Evolutionary conservation across 805 yeast genomes (phyloP).

Genomic region (Metschnikowia borealis): DNA sequence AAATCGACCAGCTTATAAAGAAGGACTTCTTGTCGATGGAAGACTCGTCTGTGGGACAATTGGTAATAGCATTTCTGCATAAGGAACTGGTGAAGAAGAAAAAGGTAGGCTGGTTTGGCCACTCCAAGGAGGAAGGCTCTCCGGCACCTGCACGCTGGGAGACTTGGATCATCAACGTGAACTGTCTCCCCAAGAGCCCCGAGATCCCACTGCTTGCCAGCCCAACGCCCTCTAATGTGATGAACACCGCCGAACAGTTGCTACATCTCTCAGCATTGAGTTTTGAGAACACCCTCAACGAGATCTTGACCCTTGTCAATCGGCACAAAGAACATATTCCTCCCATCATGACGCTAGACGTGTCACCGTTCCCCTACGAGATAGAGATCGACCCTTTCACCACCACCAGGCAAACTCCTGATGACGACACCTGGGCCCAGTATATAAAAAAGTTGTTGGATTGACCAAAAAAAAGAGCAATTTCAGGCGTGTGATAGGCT

Average conservation of each 20-base stretch:
- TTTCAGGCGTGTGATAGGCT: background rate
- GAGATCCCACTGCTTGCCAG: slow-evolving; percentile 5
- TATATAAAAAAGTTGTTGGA: slow-evolving; percentile 24
- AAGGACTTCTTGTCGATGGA: slow-evolving; percentile 21
- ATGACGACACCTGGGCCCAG: slow-evolving; percentile 40
- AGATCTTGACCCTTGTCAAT: slow-evolving; percentile 53
- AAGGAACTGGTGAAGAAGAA: slow-evolving; percentile 36
- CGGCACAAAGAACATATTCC: slow-evolving; percentile 65
- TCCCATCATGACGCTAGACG: slow-evolving; percentile 62
- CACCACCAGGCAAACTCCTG: slow-evolving; percentile 12
- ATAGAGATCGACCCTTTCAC: slow-evolving; percentile 23
- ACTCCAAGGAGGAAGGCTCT: slow-evolving; percentile 17
- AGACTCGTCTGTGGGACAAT: slow-evolving; percentile 26
- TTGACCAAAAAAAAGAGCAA: background rate
- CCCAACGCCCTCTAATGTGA: slow-evolving; percentile 3
- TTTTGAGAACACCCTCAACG: slow-evolving; percentile 38
- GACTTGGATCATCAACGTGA: slow-evolving; percentile 57
- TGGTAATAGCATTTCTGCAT: slow-evolving; percentile 38
- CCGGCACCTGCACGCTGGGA: slow-evolving; percentile 61
- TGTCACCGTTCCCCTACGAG: slow-evolving; percentile 57
- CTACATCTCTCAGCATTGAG: slow-evolving; percentile 30
- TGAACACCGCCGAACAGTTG: slow-evolving; percentile 23
- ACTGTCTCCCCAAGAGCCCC: slow-evolving; percentile 33
- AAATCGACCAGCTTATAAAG: slow-evolving; percentile 29
- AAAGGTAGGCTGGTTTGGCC: slow-evolving; percentile 56